Conservation (phyloP, 768 basidiomycete species). For the Russula earlei region DNA sequence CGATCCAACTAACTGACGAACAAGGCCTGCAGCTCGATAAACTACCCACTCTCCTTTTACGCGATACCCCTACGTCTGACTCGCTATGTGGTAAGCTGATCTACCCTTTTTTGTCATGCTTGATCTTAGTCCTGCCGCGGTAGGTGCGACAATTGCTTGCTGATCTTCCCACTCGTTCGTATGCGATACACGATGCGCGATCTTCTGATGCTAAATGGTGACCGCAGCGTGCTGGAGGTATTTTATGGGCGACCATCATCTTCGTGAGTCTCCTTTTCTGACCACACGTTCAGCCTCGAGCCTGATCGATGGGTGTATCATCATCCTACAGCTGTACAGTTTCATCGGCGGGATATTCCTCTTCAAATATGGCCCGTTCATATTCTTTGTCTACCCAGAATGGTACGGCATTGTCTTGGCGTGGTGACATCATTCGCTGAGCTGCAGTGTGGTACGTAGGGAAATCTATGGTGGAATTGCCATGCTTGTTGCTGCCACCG, state of each 20-base stretch:
- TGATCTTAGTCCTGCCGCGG: conserved; percentile 1
- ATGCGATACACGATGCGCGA: conserved; percentile 5
- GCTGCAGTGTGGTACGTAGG: conserved; percentile 29
- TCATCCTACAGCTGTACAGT: conserved; percentile 45
- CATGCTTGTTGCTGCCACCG: conserved; percentile 40
- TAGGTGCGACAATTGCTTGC: conserved; percentile 76
- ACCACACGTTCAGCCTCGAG: conserved; percentile 2
- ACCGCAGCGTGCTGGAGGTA: conserved; percentile 55
- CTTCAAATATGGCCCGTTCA: conserved; percentile 48
- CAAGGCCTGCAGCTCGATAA: background rate
- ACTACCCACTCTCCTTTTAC: conserved; percentile 1
- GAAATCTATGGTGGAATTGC: conserved; percentile 62
- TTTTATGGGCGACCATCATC: conserved; percentile 58
- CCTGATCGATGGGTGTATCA: conserved; percentile 6
- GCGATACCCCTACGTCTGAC: conserved; percentile 8
- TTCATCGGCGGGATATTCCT: conserved; percentile 57
- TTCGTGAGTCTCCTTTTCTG: conserved; percentile 33
- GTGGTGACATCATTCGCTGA: background rate
- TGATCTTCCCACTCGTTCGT: conserved; percentile 62
- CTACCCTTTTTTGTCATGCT: conserved; percentile 1
- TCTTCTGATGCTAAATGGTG: conserved; percentile 13
- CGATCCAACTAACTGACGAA: conserved; percentile 3
- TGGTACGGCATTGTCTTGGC: conserved; percentile 33
- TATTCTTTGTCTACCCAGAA: conserved; percentile 59
- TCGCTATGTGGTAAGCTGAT: conserved; percentile 15